These are phyloP conservation scores for Chrysosporium queenslandicum DNA, from an alignment of 2,329 filamentous ascomycete genomes.

Conservation along the genomic window DNA sequence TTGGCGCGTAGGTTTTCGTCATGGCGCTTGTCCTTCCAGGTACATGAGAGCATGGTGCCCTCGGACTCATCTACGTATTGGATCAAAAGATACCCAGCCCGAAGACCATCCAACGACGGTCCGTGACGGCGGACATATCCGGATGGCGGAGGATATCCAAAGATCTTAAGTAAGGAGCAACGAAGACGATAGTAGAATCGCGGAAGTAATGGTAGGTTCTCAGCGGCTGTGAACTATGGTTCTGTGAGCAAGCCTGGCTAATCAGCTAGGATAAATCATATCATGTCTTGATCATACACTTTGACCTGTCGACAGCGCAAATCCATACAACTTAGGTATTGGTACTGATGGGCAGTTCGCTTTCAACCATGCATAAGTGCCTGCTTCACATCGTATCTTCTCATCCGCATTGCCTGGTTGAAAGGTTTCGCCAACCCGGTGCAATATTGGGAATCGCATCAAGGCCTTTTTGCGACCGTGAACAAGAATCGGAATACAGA, in stretches of 20 bases:
- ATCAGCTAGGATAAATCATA: too few relatives aligned
- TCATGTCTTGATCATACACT: slow-evolving; percentile 11
- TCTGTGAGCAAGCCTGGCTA: too few relatives aligned
- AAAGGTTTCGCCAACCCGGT: slow-evolving; percentile 13
- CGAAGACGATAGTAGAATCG: slow-evolving; percentile 11
- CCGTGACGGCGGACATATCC: slow-evolving; percentile 7
- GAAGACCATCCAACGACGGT: slow-evolving; percentile 19
- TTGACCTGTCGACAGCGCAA: slow-evolving; percentile 16
- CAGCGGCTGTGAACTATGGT: slow-evolving; percentile 11
- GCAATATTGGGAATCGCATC: slow-evolving; percentile 13
- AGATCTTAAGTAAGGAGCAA: slow-evolving; percentile 7
- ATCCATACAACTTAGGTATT: slow-evolving; percentile 17
- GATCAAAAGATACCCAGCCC: slow-evolving; percentile 21
- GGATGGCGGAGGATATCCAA: slow-evolving; percentile 9
- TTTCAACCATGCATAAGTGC: slow-evolving; percentile 14
- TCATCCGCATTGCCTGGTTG: slow-evolving; percentile 15
- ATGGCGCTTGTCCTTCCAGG: not conserved
- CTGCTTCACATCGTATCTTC: slow-evolving; percentile 14
- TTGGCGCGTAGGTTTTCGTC: not conserved
- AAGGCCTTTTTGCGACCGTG: slow-evolving; percentile 2
- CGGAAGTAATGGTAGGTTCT: slow-evolving; percentile 9
- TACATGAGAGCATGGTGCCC: not conserved
- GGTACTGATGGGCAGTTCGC: slow-evolving; percentile 16
- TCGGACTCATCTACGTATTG: not conserved
- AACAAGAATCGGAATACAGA: slow-evolving; percentile 22